A percentile compares a stretch with the other conserved stretches of the same genome.
Conservation (phyloP, 164 flowering plant species). For the Brasenia schreberi region DNA sequence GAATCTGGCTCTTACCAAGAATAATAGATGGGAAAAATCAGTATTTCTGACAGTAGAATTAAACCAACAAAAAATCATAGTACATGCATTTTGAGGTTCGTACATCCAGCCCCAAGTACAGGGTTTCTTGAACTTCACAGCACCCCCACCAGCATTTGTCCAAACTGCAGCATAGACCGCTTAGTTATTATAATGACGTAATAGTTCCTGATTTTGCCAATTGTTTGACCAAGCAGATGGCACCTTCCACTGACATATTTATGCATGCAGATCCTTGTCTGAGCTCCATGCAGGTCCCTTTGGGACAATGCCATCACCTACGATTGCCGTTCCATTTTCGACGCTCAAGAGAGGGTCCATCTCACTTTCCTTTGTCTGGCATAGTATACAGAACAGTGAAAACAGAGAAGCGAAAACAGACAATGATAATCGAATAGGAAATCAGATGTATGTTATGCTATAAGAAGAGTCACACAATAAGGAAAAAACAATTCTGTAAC, state of each 20-base stretch:
- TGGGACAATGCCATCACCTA: slow-evolving; percentile 30
- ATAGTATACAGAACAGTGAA: too few relatives aligned
- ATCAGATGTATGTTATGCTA: neutral
- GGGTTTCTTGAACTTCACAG: neutral
- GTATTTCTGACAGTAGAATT: neutral
- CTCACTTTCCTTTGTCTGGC: slow-evolving; percentile 63
- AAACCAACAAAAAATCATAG: too few relatives aligned
- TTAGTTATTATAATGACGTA: neutral
- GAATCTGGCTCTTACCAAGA: neutral
- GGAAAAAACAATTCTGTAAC: neutral
- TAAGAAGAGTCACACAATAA: neutral
- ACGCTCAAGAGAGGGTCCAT: slow-evolving; percentile 50
- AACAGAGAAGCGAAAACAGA: slow-evolving; percentile 1
- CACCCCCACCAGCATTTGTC: neutral
- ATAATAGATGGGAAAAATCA: neutral
- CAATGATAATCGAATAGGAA: neutral
- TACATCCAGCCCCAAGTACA: neutral
- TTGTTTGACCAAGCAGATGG: neutral
- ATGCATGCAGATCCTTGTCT: slow-evolving; percentile 71
- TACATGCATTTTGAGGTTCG: neutral
- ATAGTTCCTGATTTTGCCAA: neutral
- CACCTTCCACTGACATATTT: neutral
- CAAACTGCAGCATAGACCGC: neutral
- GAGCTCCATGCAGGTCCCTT: slow-evolving; percentile 58
- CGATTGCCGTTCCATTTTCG: slow-evolving; percentile 43